These are phyloP conservation scores for Corymbia maculata DNA, from an alignment of 345 rosid species.

Conservation along the genomic window DNA sequence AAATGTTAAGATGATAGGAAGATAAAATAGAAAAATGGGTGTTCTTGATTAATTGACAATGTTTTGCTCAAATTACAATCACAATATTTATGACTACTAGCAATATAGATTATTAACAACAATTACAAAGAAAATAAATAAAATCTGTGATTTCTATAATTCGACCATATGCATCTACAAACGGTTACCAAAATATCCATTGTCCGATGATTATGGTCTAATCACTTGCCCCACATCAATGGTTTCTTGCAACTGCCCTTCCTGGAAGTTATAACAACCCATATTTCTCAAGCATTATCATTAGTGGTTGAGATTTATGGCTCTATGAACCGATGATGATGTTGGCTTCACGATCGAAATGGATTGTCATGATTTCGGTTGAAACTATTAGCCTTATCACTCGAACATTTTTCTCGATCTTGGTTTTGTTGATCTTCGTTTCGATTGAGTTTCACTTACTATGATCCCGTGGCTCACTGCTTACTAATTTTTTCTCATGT, in stretches of 20 bases:
- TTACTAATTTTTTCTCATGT: neutral
- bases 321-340: fast-evolving
- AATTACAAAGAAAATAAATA: neutral
- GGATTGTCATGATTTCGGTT: neutral
- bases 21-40: fast-evolving
- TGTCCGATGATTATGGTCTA: fast-evolving
- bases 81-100: neutral
- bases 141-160: too few relatives aligned
- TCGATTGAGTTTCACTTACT: fast-evolving
- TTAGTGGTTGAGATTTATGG: fast-evolving
- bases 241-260: neutral
- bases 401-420: neutral
- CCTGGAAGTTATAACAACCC: too few relatives aligned
- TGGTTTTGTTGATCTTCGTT: fast-evolving
- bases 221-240: neutral
- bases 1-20: neutral
- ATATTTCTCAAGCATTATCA: too few relatives aligned
- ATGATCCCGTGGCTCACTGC: fast-evolving
- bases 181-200: neutral
- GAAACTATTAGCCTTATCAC: too few relatives aligned
- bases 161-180: too few relatives aligned
- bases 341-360: neutral
- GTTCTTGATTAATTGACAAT: fast-evolving
- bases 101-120: fast-evolving
- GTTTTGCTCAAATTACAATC: fast-evolving